Conservation (phyloP, 257 asterid genomes). For the Nicotiana obtusifolia region DNA sequence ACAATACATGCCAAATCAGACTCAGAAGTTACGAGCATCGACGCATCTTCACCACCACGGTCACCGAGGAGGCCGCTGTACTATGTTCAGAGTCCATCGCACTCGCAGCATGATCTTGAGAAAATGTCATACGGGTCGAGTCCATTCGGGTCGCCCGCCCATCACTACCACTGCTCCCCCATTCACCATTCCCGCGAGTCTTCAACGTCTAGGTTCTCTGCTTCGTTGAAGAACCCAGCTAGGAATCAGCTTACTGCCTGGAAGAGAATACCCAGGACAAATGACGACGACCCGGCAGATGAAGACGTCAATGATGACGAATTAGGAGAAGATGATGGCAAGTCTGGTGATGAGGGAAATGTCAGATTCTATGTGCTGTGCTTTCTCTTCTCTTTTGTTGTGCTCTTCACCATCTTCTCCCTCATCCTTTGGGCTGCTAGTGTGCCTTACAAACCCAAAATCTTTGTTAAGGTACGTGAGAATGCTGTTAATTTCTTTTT, state of each 20-base stretch:
- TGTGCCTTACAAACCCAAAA: constrained; percentile 44
- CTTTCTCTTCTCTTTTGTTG: constrained; percentile 50
- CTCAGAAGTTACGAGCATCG: constrained; percentile 77
- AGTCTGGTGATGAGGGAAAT: constrained; percentile 15
- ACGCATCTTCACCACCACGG: constrained; percentile 77
- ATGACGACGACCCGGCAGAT: constrained; percentile 29
- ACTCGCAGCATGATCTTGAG: constrained; percentile 59
- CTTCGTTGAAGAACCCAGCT: constrained; percentile 43
- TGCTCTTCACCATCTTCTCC: constrained; percentile 50
- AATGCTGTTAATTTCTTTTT: neutral
- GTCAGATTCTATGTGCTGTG: constrained; percentile 52
- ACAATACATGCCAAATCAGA: constrained; percentile 81
- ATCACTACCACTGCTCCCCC: constrained; percentile 73
- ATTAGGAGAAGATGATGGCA: constrained; percentile 13
- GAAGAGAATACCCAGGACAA: constrained; percentile 45
- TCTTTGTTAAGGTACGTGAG: constrained; percentile 55
- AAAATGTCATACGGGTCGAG: constrained; percentile 82
- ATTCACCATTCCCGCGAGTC: constrained; percentile 93
- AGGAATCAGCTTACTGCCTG: constrained; percentile 35
- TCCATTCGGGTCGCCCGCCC: constrained; percentile 81
- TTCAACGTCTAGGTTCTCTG: constrained; percentile 77
- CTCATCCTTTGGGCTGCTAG: constrained; percentile 86
- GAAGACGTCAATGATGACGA: constrained; percentile 35
- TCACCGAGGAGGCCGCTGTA: constrained; percentile 77
- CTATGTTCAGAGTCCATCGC: constrained; percentile 93